phyloP scores from a whole-genome alignment of 2,329 filamentous ascomycete genomes.

The Pseudogymnoascus sp. region DNA sequence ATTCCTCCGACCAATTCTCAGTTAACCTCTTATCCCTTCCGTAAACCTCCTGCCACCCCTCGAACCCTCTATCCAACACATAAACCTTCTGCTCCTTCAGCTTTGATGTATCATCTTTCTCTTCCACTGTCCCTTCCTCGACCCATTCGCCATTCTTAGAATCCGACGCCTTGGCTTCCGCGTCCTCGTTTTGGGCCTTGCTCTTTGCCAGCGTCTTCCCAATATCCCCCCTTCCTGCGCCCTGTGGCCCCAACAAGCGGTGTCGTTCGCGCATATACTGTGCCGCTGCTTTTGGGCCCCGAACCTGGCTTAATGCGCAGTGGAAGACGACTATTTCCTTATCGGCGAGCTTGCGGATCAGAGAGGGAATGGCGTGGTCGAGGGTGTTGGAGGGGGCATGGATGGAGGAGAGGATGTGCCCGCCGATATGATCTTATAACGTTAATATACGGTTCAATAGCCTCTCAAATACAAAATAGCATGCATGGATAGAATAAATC shows the following conservation, averaged over 20 bases:
- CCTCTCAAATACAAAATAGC: background rate
- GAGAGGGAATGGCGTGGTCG: slow-evolving; percentile 69
- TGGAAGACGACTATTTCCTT: slow-evolving; percentile 89
- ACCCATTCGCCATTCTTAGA: slow-evolving; percentile 26
- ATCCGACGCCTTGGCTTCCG: slow-evolving; percentile 29
- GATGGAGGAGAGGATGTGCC: slow-evolving; percentile 71
- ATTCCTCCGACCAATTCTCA: slow-evolving; percentile 73
- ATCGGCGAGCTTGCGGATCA: slow-evolving; percentile 69
- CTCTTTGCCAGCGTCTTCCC: slow-evolving; percentile 19
- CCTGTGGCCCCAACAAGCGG: slow-evolving; percentile 31
- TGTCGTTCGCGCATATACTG: slow-evolving; percentile 68
- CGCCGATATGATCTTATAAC: slow-evolving; percentile 73
- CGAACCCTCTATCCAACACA: slow-evolving; percentile 78
- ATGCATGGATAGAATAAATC: background rate
- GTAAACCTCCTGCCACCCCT: slow-evolving; percentile 79
- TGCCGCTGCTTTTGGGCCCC: slow-evolving; percentile 78
- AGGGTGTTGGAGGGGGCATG: slow-evolving; percentile 70
- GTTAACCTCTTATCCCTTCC: slow-evolving; percentile 75
- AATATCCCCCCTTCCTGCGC: slow-evolving; percentile 15
- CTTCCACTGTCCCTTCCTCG: slow-evolving; percentile 19
- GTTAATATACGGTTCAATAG: background rate
- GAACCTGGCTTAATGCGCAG: slow-evolving; percentile 84
- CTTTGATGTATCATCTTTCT: slow-evolving; percentile 20
- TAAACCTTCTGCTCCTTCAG: slow-evolving; percentile 60
- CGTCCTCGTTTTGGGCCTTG: slow-evolving; percentile 19